Percentiles rank a stretch among this genome's conserved stretches.
Evolutionary conservation across 1,284 basidiomycete genomes (phyloP).

Genomic region (Papiliotrema flavescens): DNA sequence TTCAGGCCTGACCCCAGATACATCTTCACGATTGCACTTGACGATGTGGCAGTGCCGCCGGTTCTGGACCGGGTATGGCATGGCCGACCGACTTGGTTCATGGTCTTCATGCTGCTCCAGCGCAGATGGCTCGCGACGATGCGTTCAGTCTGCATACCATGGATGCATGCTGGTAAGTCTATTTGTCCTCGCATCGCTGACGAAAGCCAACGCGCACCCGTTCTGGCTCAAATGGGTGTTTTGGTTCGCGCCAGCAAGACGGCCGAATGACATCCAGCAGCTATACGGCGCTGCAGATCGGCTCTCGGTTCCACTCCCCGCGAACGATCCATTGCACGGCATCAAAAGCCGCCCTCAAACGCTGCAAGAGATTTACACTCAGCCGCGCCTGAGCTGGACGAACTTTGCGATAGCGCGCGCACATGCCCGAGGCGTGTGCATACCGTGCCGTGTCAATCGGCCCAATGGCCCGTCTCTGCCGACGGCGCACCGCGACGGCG

Average conservation of each 20-base stretch:
- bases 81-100: neutral
- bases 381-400: neutral
- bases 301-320: neutral
- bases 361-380: neutral
- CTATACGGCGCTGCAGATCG: too few relatives aligned
- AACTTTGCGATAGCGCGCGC: slow-evolving; percentile 3
- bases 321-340: neutral
- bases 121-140: slow-evolving; percentile 13
- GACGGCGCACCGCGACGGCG: neutral
- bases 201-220: slow-evolving; percentile 25
- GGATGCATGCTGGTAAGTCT: slow-evolving; percentile 24
- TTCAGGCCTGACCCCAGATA: neutral
- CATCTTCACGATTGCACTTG: neutral
- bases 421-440: neutral
- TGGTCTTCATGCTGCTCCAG: slow-evolving; percentile 3
- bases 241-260: slow-evolving; percentile 3
- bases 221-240: slow-evolving; percentile 25
- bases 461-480: slow-evolving; percentile 7
- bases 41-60: neutral
- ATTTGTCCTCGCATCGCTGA: neutral
- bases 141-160: slow-evolving; percentile 20
- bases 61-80: neutral
- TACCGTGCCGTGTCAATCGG: slow-evolving; percentile 9
- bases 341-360: neutral
- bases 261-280: neutral